Conservation (phyloP, 768 basidiomycete genomes). For the Coprinellus aureogranulatus region DNA sequence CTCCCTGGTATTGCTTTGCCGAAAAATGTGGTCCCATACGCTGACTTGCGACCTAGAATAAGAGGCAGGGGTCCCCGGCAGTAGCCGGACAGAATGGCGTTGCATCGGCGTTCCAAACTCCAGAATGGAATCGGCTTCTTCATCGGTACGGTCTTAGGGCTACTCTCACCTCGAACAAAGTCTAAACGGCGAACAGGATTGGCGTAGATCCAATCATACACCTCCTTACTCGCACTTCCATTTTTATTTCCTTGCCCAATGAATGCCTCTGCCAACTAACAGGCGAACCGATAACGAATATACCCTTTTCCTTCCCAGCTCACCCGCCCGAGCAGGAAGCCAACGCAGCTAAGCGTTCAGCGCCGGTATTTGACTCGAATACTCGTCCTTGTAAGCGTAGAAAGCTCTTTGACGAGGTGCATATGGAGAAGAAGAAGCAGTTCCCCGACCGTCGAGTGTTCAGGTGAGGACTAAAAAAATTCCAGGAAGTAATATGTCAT, state of each 20-base stretch:
- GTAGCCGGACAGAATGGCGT: not conserved
- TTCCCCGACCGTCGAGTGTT: no score
- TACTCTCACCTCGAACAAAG: not conserved
- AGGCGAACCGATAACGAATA: constrained; percentile 61
- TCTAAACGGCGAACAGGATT: constrained; percentile 46
- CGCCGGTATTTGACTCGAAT: not conserved
- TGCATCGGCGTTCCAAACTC: not conserved
- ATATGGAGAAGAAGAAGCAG: no score
- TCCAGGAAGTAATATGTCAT: not conserved
- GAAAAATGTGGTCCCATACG: no score
- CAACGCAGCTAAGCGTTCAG: not conserved
- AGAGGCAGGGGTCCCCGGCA: not conserved
- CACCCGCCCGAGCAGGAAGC: not conserved
- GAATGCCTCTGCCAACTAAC: constrained; percentile 82
- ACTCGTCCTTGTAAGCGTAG: not conserved
- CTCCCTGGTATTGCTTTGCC: no score
- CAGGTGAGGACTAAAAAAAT: not conserved
- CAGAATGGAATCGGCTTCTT: constrained; percentile 3
- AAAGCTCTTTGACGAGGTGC: not conserved
- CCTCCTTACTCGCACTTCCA: constrained; percentile 67
- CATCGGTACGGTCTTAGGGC: not conserved
- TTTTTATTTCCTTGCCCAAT: constrained; percentile 80
- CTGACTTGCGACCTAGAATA: not conserved
- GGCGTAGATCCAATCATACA: constrained; percentile 77
- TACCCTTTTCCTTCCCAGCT: not conserved